Evolutionary conservation across 345 rosid species (phyloP).

Genomic region (Salix koriyanagi): DNA sequence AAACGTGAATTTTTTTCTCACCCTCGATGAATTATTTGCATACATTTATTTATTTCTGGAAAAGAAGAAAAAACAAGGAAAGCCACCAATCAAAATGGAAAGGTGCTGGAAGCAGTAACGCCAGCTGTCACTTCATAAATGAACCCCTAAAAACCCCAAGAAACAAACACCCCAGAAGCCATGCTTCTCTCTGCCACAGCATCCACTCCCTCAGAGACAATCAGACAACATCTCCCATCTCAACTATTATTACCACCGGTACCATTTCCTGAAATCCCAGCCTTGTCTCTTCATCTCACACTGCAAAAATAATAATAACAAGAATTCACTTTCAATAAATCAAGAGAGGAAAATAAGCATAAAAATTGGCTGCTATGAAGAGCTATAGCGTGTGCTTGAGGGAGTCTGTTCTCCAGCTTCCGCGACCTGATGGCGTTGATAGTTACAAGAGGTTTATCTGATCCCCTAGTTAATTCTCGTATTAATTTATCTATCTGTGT

Average conservation of each 20-base stretch:
- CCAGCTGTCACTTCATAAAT: constrained; percentile 14
- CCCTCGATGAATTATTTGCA: neutral
- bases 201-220: neutral
- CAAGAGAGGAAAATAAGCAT: neutral
- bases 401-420: constrained; percentile 32
- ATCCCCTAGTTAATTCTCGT: neutral
- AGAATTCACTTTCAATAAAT: neutral
- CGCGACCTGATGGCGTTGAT: constrained; percentile 26
- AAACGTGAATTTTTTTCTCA: too few species aligned
- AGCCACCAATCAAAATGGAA: neutral
- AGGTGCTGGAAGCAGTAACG: neutral
- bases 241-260: neutral
- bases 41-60: neutral
- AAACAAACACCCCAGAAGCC: neutral
- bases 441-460: constrained; percentile 39
- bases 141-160: constrained; percentile 16
- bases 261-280: neutral
- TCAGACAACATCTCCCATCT: neutral
- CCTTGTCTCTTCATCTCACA: neutral
- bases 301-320: neutral
- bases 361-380: constrained; percentile 41
- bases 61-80: neutral
- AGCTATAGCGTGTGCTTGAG: constrained; percentile 34
- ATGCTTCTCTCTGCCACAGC: neutral
- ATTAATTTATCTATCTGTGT: neutral